Evolutionary conservation across 2,329 filamentous ascomycete genomes (phyloP), one percentile per base, ranked within the genome.

Genomic region (Arachnopeziza araneosa): DNA sequence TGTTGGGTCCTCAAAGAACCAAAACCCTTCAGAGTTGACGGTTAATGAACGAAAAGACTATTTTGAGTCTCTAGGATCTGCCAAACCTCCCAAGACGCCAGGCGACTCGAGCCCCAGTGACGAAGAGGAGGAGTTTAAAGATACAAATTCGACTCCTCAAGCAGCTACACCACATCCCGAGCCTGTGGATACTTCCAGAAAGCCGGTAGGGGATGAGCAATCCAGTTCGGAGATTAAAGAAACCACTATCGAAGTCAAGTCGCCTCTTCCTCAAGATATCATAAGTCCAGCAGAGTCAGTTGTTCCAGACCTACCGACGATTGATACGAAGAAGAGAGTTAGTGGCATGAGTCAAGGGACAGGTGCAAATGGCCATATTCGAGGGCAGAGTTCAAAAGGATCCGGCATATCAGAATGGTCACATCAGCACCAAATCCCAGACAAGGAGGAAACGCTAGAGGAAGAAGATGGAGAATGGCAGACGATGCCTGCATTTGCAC

Each of bases 401-500:
- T 66, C 64, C 36, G 69, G 66, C 1, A 68, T 73, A 44, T 96
- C 93, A 10, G 92, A 96, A 75, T 98, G 90, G 80, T 98, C 95
- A 1, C 93, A 99, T 72, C 92, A 97, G 75, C 85, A 88, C 65
- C 76, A 92, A 54, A 82, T 86, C 19, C 79, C 84, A 63, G 79
- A 50, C 12, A 71, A 82, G 50, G 77, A 83, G 14, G 76, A 81
- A 14, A 62, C 77, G 82, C 52, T 77, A 80, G 58, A 62, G 14
- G 75, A 82, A 1, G 85, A 85, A 6, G 89, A 89, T n/a, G 86
- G 78, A 1, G 85, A 81, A 56, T 99, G 95, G 95, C 91, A 97
- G 76, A 83, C 85, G 2, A 99, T 99, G 95, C 95, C 93, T 1
- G 86, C 95, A 1, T 91, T 93, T 70, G 95, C 93, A 8, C 88